Evolutionary conservation across 2,329 filamentous ascomycete species (phyloP), one percentile per base, ranked within the genome.

Genomic region (Fusarium goolgardi): DNA sequence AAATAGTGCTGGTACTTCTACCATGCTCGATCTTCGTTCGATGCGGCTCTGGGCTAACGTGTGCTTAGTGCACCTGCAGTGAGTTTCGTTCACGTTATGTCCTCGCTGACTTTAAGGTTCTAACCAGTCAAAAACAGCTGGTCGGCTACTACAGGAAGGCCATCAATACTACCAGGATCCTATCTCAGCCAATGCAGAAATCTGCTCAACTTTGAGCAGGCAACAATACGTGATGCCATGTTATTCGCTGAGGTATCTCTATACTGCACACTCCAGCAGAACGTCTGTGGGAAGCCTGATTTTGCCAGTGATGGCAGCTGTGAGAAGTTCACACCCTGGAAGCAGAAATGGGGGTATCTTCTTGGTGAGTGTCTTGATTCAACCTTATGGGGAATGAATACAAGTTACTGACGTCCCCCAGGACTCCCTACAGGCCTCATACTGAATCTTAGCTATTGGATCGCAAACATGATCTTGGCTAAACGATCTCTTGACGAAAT

Each of bases 181-280:
- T 81, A 81, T 47, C 71, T 81, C n/a, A 72, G 77, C 18, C 79
- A 81, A 50, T 81, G 79, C 39, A 78, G 80, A 25, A 76, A 78
- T 34, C 62, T 81, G 6, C 75, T 81, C 15, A 79, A 73, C 47
- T 81, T 81, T 55, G 78, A 79, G 45, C 76, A 79, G 44, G 77
- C 79, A 5, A 80, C 79, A 4, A 80, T 81, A 73, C 77, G 78
- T 32, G 79, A 81, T 32, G 77, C 75, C 3, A 80, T 81, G 78
- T 69, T 81, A 2, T 74, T 79, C 11, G 79, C 79, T 3, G 79
- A 81, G 52, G 78, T 80, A 21, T 71, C 75, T 47, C 65, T 81
- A 2, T 81, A 80, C 50, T 75, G 78, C 8, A 69, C 71, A 4
- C 65, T 81, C 2, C 79, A 80, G 41, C 71, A 79, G 32, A 79